Conservation (phyloP, 441 rosid genomes). For the Gossypium gossypioides region DNA sequence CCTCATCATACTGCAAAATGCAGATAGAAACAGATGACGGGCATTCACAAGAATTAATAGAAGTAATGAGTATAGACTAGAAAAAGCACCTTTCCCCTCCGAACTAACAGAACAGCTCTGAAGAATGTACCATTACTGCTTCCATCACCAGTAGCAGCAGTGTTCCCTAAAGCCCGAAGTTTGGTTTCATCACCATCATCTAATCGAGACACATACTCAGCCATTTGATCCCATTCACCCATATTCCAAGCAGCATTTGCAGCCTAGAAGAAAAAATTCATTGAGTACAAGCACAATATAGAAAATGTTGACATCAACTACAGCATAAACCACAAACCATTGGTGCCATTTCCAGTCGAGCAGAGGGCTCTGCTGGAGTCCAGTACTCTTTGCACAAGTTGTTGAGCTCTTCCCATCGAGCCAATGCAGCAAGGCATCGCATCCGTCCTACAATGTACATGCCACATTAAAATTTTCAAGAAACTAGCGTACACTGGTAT, state of each 20-base stretch:
- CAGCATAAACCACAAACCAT: conserved; percentile 53
- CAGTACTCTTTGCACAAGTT: conserved; percentile 93
- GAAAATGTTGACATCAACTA: conserved; percentile 10
- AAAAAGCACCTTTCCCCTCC: conserved; percentile 61
- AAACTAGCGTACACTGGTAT: neutral
- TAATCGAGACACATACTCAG: conserved; percentile 87
- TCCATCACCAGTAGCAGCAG: conserved; percentile 89
- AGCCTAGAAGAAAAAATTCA: conserved; percentile 48
- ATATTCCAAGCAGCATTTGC: conserved; percentile 99
- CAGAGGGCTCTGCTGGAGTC: conserved; percentile 97
- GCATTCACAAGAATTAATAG: neutral
- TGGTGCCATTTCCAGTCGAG: conserved; percentile 99
- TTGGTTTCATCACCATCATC: conserved; percentile 99
- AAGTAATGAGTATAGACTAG: neutral
- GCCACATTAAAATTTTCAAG: conserved; percentile 14
- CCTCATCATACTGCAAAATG: conserved; percentile 69
- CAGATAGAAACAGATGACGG: conserved; percentile 1
- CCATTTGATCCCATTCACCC: conserved; percentile 99
- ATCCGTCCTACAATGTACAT: conserved; percentile 56
- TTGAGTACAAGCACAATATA: conserved; percentile 13
- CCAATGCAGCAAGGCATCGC: conserved; percentile 99
- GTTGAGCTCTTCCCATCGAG: conserved; percentile 98
- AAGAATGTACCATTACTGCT: conserved; percentile 96
- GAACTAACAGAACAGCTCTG: conserved; percentile 91
- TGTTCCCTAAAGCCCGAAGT: conserved; percentile 78